phyloP scores from a whole-genome alignment of 805 yeast species.

The Candida maesae region DNA sequence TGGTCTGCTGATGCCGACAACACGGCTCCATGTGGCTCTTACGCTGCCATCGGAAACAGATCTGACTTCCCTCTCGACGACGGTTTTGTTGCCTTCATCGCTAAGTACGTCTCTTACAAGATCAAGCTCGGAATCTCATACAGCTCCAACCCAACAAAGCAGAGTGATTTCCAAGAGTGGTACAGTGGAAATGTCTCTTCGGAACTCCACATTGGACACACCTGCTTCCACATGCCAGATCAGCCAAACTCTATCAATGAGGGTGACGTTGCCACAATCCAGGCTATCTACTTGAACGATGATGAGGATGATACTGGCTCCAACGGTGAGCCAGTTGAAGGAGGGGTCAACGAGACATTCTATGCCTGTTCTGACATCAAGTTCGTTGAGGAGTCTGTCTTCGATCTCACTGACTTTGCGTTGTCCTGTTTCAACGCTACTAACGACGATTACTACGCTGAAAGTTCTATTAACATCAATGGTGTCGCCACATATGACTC shows the following conservation, averaged over 20 bases:
- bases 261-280: constrained; percentile 43
- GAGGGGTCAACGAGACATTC: constrained; percentile 36
- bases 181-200: constrained; percentile 36
- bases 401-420: constrained; percentile 33
- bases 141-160: constrained; percentile 35
- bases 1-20: constrained; percentile 44
- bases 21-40: constrained; percentile 44
- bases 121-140: constrained; percentile 39
- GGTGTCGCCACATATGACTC: constrained; percentile 25
- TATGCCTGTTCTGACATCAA: constrained; percentile 43
- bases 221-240: constrained; percentile 44
- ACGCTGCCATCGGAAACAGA: constrained; percentile 34
- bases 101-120: constrained; percentile 38
- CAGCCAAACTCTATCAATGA: constrained; percentile 33
- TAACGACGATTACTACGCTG: constrained; percentile 35
- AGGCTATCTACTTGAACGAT: constrained; percentile 38
- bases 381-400: constrained; percentile 41
- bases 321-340: constrained; percentile 35
- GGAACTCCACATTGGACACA: constrained; percentile 41
- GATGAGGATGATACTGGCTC: constrained; percentile 21
- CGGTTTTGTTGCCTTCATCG: constrained; percentile 44
- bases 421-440: constrained; percentile 41
- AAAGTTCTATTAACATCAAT: constrained; percentile 24
- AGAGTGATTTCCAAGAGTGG: constrained; percentile 38
- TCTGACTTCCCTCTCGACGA: constrained; percentile 43